Base-by-base conservation (phyloP, 176 grass and related monocot genomes). In the Eleusine indica region DNA sequence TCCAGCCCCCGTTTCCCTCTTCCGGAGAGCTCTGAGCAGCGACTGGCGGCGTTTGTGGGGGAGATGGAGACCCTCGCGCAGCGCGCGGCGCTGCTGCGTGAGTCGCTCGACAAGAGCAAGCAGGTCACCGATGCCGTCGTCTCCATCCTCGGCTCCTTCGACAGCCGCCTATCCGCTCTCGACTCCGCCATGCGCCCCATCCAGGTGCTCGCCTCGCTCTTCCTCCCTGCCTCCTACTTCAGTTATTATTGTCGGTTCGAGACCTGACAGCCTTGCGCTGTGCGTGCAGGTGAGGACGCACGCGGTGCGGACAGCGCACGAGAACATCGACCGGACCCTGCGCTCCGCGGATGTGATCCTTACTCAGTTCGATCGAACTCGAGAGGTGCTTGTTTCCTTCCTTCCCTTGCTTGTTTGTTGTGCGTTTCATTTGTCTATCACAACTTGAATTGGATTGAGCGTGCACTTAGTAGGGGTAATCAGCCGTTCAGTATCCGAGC, bases 261-360 rank as follows among this genome's bases (percentile, higher is more conserved):
- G 56, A 58, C 19, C 71, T 78, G 28, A 81, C 16, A 17, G 12
- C 9, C 70, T 10, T 9, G 73, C 14, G 14, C 18, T 25, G 15
- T 57, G 28, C 18, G 28, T 46, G 74, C 74, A 97, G 94, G 81
- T 83, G 48, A 85, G 91, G 68, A 99, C 93, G 11, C 89, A 89
- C 71, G 96, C 91, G 8, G 89, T 96, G 35, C 89, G 96, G 71
- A 94, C 88, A 28, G 96, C 96, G 76, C 96, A 96, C 86, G 91
- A 96, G 83, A 99, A 99, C 86, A 99, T 99, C 83, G 96, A 99
- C 91, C 87, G 89, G 58, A 99, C 96, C 22, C 91, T 96, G 10
- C 90, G 91, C 58, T 94, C 96, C n/a, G 93, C 96, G 0, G 93
- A 99, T 74, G 91, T 96, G 18, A 96, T 99, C 21, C 96, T 96